These are phyloP conservation scores for Ichthyophthirius multifiliis DNA, from an alignment of 169 alveolate species.

Conservation along the genomic window DNA sequence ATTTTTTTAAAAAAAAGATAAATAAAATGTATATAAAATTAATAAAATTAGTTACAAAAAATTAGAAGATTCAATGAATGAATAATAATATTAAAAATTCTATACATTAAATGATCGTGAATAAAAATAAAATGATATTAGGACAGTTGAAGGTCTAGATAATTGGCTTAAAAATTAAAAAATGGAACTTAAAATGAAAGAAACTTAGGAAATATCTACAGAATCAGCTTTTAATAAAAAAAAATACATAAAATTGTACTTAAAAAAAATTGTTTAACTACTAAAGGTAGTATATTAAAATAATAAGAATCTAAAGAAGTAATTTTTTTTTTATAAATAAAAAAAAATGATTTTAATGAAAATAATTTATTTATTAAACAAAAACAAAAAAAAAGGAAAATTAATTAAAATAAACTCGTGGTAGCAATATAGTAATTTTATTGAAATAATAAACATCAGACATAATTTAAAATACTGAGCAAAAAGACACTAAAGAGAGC, in stretches of 20 bases:
- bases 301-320: background rate
- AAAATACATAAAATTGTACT: background rate
- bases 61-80: constrained; percentile 3
- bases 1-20: background rate
- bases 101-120: background rate
- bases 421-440: too few species aligned
- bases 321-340: background rate
- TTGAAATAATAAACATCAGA: too few species aligned
- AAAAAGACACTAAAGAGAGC: background rate
- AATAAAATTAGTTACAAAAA: background rate
- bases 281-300: background rate
- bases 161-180: background rate
- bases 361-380: too few species aligned
- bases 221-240: background rate
- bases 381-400: too few species aligned
- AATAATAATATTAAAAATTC: background rate
- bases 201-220: background rate
- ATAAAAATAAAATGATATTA: background rate
- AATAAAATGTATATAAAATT: background rate
- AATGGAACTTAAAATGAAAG: background rate
- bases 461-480: too few species aligned
- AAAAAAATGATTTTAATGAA: background rate
- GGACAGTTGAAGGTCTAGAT: background rate
- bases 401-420: too few species aligned
- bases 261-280: background rate